Evolutionary conservation across 495 filamentous ascomycete genomes (phyloP).

Genomic region (Schizothecium vesticola): DNA sequence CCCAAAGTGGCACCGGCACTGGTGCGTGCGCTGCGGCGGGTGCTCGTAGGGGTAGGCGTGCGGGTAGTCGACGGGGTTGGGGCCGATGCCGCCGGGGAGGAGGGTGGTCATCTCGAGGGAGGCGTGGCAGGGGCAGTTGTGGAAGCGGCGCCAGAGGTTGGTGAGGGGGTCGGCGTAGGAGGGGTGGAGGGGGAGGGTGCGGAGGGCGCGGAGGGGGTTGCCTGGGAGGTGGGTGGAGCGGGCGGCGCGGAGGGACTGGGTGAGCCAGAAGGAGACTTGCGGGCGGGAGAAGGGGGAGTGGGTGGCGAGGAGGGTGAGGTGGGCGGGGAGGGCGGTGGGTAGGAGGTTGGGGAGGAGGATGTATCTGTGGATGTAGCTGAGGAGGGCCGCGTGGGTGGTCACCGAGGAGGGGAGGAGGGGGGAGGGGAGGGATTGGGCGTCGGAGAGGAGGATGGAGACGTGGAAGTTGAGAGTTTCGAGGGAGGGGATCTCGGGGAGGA

Average conservation of each 20-base stretch:
- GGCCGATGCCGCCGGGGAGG: background rate
- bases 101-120: background rate
- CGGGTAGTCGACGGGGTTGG: slow-evolving; percentile 7
- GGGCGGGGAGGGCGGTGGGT: background rate
- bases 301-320: background rate
- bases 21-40: slow-evolving; percentile 8
- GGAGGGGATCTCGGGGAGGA: slow-evolving; percentile 20
- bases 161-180: background rate
- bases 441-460: slow-evolving; percentile 17
- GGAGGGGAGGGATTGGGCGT: slow-evolving; percentile 10
- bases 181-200: background rate
- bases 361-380: slow-evolving; percentile 5
- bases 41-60: slow-evolving; percentile 7
- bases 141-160: background rate
- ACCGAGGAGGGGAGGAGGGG: background rate
- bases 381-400: background rate
- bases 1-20: slow-evolving; percentile 10
- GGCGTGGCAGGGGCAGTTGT: slow-evolving; percentile 22
- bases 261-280: slow-evolving; percentile 12
- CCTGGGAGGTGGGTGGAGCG: background rate
- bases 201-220: background rate
- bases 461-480: slow-evolving; percentile 18
- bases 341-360: background rate
- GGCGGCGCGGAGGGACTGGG: slow-evolving; percentile 12
- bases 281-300: slow-evolving; percentile 1